A percentile compares a stretch with the other conserved stretches of the same genome.
These are phyloP conservation scores for Sechiopsis laciniata DNA, from an alignment of 306 rosid species.

Conservation along the genomic window DNA sequence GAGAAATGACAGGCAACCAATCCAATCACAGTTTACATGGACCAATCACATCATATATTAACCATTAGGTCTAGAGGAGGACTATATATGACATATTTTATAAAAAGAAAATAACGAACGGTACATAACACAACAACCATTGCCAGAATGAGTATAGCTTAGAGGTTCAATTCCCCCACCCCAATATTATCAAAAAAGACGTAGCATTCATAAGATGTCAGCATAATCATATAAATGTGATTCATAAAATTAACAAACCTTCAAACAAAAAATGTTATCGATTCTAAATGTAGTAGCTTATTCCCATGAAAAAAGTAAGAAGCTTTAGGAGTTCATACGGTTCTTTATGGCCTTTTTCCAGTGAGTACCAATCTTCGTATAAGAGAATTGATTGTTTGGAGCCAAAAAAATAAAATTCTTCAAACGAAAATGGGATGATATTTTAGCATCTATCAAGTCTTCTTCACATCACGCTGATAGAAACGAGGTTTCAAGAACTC, in stretches of 20 bases:
- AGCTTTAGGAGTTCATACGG: not conserved
- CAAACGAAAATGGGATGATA: not conserved
- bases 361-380: not conserved
- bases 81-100: not conserved
- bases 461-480: not conserved
- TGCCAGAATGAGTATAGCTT: no score
- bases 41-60: not conserved
- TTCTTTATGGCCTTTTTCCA: not conserved
- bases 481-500: no score
- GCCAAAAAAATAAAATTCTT: not conserved
- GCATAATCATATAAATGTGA: not conserved
- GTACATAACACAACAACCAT: not conserved
- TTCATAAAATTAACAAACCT: not conserved
- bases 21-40: not conserved
- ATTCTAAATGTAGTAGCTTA: not conserved
- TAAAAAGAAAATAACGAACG: not conserved
- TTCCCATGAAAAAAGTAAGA: not conserved
- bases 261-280: not conserved
- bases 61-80: not conserved
- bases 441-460: not conserved
- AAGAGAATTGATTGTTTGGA: not conserved
- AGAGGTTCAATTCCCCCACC: no score
- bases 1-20: slow-evolving; percentile 2
- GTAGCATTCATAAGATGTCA: not conserved
- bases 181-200: no score